Conservation (phyloP, 2,329 filamentous ascomycete species). For the Exserohilum rostratum region DNA sequence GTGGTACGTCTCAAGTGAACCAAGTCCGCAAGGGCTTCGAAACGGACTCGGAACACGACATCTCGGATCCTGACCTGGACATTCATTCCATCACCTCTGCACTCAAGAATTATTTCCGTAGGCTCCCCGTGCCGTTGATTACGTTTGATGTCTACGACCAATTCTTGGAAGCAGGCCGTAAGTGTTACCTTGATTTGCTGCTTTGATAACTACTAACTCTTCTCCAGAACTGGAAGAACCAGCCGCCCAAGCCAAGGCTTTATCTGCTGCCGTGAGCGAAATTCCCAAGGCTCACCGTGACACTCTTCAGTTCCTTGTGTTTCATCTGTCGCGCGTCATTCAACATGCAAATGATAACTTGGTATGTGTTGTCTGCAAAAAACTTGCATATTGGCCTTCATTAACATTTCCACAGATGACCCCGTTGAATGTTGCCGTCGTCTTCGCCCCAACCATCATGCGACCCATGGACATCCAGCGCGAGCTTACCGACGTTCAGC, state of each 20-base stretch:
- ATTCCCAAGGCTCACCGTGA: slow-evolving; percentile 85
- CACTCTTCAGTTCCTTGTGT: slow-evolving; percentile 90
- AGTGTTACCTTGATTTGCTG: slow-evolving; percentile 41
- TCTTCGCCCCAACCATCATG: slow-evolving; percentile 98
- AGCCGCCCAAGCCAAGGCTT: slow-evolving; percentile 55
- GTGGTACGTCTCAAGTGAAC: slow-evolving; percentile 89
- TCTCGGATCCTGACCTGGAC: slow-evolving; percentile 90
- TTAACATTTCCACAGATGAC: slow-evolving; percentile 71
- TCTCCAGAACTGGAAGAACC: slow-evolving; percentile 66
- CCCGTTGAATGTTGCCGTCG: slow-evolving; percentile 91
- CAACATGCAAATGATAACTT: slow-evolving; percentile 82
- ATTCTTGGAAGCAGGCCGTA: slow-evolving; percentile 79
- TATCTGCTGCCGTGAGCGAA: slow-evolving; percentile 75
- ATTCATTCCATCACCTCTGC: slow-evolving; percentile 96
- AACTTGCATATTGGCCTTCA: not conserved
- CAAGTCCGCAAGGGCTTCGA: slow-evolving; percentile 91
- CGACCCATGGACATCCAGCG: slow-evolving; percentile 85
- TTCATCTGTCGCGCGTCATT: slow-evolving; percentile 88
- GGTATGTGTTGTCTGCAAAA: slow-evolving; percentile 57
- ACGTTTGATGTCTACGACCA: slow-evolving; percentile 92
- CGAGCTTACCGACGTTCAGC: slow-evolving; percentile 95
- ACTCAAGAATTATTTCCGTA: slow-evolving; percentile 96
- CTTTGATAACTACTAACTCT: slow-evolving; percentile 6
- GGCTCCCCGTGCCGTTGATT: slow-evolving; percentile 84
- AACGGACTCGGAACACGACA: slow-evolving; percentile 82